phyloP scores from a whole-genome alignment of 2,329 filamentous ascomycete species.

The Huntiella decipiens region DNA sequence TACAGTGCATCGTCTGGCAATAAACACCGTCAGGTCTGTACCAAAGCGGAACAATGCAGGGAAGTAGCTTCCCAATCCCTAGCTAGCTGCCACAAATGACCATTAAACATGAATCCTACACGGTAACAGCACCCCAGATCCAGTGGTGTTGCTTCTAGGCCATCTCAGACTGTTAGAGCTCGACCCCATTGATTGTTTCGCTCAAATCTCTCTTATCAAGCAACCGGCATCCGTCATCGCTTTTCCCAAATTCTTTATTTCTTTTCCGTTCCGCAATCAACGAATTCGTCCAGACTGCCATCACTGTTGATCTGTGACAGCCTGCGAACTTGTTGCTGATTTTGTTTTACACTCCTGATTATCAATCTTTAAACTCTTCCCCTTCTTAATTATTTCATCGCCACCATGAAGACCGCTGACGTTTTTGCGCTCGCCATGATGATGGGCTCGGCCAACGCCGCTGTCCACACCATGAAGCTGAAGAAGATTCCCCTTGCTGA shows the following conservation, averaged over 20 bases:
- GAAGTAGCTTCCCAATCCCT: too few species aligned
- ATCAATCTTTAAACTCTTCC: not conserved
- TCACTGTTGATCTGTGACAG: slow-evolving; percentile 8
- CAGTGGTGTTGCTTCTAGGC: too few species aligned
- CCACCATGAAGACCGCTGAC: slow-evolving; percentile 57
- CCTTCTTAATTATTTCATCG: not conserved
- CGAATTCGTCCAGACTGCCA: not conserved
- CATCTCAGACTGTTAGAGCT: too few species aligned
- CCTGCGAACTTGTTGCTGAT: slow-evolving; percentile 3
- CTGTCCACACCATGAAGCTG: slow-evolving; percentile 89
- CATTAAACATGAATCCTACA: too few species aligned
- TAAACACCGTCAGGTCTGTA: too few species aligned
- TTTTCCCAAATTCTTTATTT: not conserved
- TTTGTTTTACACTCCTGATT: not conserved
- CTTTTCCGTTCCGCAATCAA: slow-evolving; percentile 2
- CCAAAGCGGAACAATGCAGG: too few species aligned
- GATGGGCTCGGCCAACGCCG: slow-evolving; percentile 66
- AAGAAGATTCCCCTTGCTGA: slow-evolving; percentile 87
- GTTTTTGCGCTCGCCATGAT: slow-evolving; percentile 62
- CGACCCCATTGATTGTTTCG: too few species aligned
- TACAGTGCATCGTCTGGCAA: too few species aligned
- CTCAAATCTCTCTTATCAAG: slow-evolving; percentile 1
- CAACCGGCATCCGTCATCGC: slow-evolving; percentile 1
- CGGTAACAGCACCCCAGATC: too few species aligned
- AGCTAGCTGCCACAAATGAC: too few species aligned